Evolutionary conservation across 495 filamentous ascomycete genomes (phyloP), one percentile per base, ranked within the genome.

Genomic region (Neurospora cerealis): DNA sequence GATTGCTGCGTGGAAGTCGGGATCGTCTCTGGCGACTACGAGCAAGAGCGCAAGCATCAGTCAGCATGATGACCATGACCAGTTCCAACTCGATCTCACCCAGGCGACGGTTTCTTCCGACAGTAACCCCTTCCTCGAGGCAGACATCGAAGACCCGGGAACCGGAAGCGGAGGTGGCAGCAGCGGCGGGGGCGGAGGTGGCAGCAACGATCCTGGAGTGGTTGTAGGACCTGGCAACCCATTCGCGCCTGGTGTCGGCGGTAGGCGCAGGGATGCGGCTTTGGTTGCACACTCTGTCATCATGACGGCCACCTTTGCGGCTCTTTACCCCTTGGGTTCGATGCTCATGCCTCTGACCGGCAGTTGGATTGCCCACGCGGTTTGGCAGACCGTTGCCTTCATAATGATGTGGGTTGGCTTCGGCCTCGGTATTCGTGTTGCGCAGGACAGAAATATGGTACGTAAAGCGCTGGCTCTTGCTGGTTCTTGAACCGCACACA

Each of bases 1-100:
- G 88, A 91, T 97, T 74, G 91, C 86, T 77, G 91, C 90, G 2
- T 85, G 86, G 79, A 89, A 88, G 71, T 76, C 79, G 15, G 91
- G 93, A 5, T 78, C 80, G 0, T 75, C 90, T 1, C 77, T 95
- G 66, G 83, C 87, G 41, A 88, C 89, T 13, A 83, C 86, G 13
- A 85, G 84, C 71, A 54, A 76, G 4, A 80, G 79, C 8, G 88
- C 86, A 0, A 72, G 69, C 17, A 89, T 96, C 73, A 39, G 48
- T 10, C 83, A 89, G 72, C 94, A 97, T 79, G 86, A 89, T 75
- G 80, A 76, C 28, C 80, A 84, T 34, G 83, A 85, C 0, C 54
- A 74, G n/a, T 92, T 91, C 77, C 74, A 71, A 0, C 83, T 93
- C 73, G 86, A 91, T 74, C 77, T 93, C 48, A 85, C 84, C 21